Base-by-base conservation (phyloP, 192 early-diverging fungal genomes). In the Dimargaris xerosporica region DNA sequence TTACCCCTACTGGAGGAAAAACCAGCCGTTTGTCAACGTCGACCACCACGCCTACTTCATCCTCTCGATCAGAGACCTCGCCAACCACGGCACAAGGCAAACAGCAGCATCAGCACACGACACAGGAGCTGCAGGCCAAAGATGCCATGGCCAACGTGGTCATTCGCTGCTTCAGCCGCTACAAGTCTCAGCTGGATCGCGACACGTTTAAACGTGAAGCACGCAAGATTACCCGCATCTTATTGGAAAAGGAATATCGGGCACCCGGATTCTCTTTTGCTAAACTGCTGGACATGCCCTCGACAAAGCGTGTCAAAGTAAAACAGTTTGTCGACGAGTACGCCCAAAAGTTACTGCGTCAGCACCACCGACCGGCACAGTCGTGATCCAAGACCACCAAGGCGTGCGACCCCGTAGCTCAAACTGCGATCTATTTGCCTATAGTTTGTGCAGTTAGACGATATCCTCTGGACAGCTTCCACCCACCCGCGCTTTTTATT, bases 221-320 rank as follows among this genome's bases (percentile, higher is more conserved):
- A 3, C 68, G 71, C 43, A 78, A 78, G 61, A 65, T 78, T 39
- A 74, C 71, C 34, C 74, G 71, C 62, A 69, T 78, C 31, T 52
- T 78, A 42, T 66, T 78, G 70, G 76, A 78, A 53, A 78, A 78
- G 64, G 76, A 78, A 50, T 68, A 69, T 65, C 72, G 72, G 62
- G 59, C 64, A 39, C 63, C 65, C 12, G 56, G 65, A 9, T 78
- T 73, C 56, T 70, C 70, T 21, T 70, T 70, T 16, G 53, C 53
- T 16, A 70, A 68, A 67, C 67, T 78, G 13, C 66, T 74, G 21
- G 71, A 74, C 13, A 29, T 78, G 67, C 59, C 68, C 25, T 60
- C 66, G 54, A 67, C 74, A 54, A 78, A 74, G 51, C 69, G 68
- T 47, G 62, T 67, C 52, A 78, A 78, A 62, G 69, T 78, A 63